Base-by-base conservation (phyloP, 208 protist genomes). In the Trypanosoma grayi region DNA sequence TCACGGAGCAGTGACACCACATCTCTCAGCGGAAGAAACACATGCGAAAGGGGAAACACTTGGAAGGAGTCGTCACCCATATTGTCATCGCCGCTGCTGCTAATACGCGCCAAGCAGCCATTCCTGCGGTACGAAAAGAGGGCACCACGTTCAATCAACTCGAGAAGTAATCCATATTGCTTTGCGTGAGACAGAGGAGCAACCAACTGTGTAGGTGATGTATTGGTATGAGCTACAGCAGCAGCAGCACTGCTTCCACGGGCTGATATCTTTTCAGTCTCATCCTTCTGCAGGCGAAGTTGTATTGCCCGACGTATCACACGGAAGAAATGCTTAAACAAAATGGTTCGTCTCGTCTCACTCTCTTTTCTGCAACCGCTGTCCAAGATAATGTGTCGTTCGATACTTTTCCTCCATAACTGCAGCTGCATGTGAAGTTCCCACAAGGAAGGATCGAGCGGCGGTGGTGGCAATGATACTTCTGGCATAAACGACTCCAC, bases 91-190 rank as follows among this genome's bases (percentile, higher is more conserved):
- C 18, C 3, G 13, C 27, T 2, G 10, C 33, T 18, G 10, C 28
- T 34, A 6, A 3, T 31, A n/a, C 5, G n/a, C 11, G 14, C 5
- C 22, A 28, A 39, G 31, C 5, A 40, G 24, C 25, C 20, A 58
- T 60, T 30, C 18, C 36, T 40, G 27, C 47, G 4, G 20, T 60
- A 55, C 30, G 56, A 48, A 53, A 63, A 69, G 14, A 92, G 77
- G 48, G 80, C 54, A 22, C 71, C 58, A 24, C 73, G 75, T 60
- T 83, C 81, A 20, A 68, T 75, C 27, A 92, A 30, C 7, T 63
- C 73, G 25, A 71, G 78, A 8, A 89, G 60, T 34, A 92, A 78
- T 4, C 66, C 65, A 25, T 88, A 68, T 14, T 72, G 66, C 7
- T 77, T 56, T 22, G 72, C 61, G 20, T 54, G 34, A 41, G 77